phyloP scores from a whole-genome alignment of 2,329 filamentous ascomycete species.

The Coniella vitis region DNA sequence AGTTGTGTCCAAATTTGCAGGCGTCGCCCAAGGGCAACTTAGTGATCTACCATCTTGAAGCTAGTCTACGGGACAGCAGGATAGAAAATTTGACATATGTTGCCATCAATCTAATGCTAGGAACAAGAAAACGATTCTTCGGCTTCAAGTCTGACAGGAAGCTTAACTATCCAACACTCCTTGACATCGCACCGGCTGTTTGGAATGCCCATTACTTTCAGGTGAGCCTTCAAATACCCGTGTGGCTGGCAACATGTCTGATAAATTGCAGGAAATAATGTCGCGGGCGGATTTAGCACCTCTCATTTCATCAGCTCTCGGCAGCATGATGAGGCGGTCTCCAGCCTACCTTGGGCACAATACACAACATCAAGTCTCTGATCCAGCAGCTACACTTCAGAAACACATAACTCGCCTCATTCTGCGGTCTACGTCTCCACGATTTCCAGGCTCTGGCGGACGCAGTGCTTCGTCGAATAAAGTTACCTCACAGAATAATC shows the following conservation, averaged over 20 bases:
- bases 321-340: conserved; percentile 1
- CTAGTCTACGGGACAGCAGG: conserved; percentile 1
- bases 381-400: not conserved
- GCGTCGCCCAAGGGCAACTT: not conserved
- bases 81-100: conserved; percentile 3
- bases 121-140: not conserved
- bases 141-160: not conserved
- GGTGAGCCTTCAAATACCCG: not conserved
- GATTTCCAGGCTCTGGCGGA: not conserved
- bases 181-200: conserved; percentile 14
- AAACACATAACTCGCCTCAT: not conserved
- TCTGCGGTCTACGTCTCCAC: not conserved
- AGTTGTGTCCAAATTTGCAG: not conserved
- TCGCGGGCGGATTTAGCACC: conserved; percentile 1
- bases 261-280: conserved; percentile 3
- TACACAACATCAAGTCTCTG: not conserved
- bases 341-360: conserved; percentile 2
- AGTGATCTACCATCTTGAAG: not conserved
- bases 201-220: conserved; percentile 13
- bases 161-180: not conserved
- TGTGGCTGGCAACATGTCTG: not conserved
- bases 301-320: conserved; percentile 8
- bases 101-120: conserved; percentile 4
- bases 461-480: not conserved
- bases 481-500: not conserved